These are phyloP conservation scores for Aspergillus piperis DNA, from an alignment of 2,329 filamentous ascomycete genomes.

Conservation along the genomic window DNA sequence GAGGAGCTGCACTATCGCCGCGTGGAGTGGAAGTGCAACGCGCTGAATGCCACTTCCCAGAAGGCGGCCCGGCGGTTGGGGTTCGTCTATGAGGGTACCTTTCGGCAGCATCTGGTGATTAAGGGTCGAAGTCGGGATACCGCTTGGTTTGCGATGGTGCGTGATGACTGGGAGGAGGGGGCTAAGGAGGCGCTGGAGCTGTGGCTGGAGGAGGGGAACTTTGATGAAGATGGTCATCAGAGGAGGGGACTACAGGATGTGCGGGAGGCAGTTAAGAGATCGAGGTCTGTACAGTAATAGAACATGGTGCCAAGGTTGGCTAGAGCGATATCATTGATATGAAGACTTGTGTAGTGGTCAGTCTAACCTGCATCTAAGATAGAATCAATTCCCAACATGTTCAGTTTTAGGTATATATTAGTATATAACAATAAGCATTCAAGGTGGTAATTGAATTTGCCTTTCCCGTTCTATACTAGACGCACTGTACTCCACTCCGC, in stretches of 20 bases:
- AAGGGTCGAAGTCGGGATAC: conserved; percentile 62
- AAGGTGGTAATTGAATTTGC: too few species aligned
- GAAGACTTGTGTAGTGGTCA: too few species aligned
- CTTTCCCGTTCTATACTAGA: too few species aligned
- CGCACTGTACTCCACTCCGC: too few species aligned
- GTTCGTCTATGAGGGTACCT: conserved; percentile 61
- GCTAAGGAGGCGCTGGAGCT: conserved; percentile 50
- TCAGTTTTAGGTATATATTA: too few species aligned
- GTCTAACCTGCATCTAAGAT: too few species aligned
- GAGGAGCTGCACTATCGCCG: conserved; percentile 57
- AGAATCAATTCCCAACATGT: too few species aligned
- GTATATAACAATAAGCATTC: too few species aligned
- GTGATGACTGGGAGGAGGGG: conserved; percentile 65
- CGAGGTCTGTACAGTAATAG: too few species aligned
- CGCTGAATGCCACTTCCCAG: conserved; percentile 56
- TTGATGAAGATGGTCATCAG: conserved; percentile 51
- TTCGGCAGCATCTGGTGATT: conserved; percentile 62
- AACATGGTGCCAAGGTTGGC: too few species aligned
- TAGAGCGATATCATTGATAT: too few species aligned
- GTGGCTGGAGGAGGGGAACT: conserved; percentile 60
- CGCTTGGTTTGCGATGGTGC: conserved; percentile 60
- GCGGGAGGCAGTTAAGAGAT: background rate
- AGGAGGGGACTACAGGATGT: background rate
- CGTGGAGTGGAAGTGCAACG: conserved; percentile 67
- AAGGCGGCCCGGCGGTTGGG: conserved; percentile 60